Evolutionary conservation across 306 rosid genomes (phyloP), one percentile per base, ranked within the genome.

Genomic region (Begonia fuchsioides): DNA sequence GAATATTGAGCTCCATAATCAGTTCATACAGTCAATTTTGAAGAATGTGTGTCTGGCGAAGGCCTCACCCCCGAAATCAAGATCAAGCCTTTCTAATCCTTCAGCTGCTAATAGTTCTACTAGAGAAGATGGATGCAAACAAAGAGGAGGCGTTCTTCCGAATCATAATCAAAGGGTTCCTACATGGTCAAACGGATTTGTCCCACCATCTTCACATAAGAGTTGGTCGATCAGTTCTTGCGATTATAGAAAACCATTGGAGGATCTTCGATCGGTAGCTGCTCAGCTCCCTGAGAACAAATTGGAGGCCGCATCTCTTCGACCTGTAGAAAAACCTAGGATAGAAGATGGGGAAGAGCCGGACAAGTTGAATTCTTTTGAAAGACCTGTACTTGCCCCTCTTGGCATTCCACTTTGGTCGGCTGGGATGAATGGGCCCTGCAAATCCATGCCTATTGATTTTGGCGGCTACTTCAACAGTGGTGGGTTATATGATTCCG

Each of bases 381-480:
- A 70, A 68, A 75, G 74, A 59, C 85, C 84, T 59, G 53, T 90
- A 44, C 44, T 71, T 56, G 98, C 98, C 19, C 98, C 98, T 18
- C 83, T 90, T 38, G 98, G 98, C 60, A 90, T 90, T 69, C 98
- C 98, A 9, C 65, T 67, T 44, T 85, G 80, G 74, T 54, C 95
- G 56, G 83, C 87, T 49, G 82, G 98, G 53, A 71, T 75, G 10
- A 94, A 95, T 52, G 98, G 95, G 80, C 66, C 92, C 79, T 85
- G 62, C 73, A 85, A 75, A 66, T 65, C 82, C 44, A 49, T 72
- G 62, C 87, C 92, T 2, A 80, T 63, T 26, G 82, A 90, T 64
- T 73, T 64, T 66, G 67, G 51, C 69, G 66, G 79, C 65, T 67
- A 14, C 53, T 58, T 51, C 20, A 83, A 79, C 63, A 71, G 77